phyloP scores from a whole-genome alignment of 345 rosid species.

The Rhodamnia rubescens region DNA sequence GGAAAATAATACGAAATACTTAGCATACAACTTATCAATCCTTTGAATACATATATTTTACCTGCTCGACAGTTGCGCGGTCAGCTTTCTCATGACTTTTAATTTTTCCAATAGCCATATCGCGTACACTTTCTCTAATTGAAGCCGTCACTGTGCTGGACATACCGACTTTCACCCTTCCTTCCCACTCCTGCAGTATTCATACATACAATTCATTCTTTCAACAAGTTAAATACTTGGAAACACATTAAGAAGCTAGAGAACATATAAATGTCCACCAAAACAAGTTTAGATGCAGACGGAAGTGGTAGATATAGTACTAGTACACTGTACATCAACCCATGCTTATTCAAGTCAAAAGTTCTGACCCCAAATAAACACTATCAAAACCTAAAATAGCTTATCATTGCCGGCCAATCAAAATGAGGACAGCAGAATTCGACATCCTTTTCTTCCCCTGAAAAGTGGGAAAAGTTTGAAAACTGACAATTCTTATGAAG shows the following conservation, averaged over 20 bases:
- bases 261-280: background rate
- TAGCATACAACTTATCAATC: background rate
- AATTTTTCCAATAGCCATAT: conserved; percentile 62
- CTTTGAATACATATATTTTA: background rate
- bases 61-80: conserved; percentile 99
- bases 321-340: background rate
- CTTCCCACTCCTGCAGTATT: conserved; percentile 78
- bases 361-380: background rate
- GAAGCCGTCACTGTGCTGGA: conserved; percentile 87
- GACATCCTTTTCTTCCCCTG: too few relatives aligned
- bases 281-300: background rate
- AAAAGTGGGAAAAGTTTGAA: too few relatives aligned
- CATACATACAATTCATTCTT: background rate
- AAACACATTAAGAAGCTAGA: background rate
- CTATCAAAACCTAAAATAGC: too few relatives aligned
- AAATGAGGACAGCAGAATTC: too few relatives aligned
- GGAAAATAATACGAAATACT: background rate
- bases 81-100: conserved; percentile 79
- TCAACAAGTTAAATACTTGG: background rate
- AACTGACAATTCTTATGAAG: too few relatives aligned
- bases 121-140: conserved; percentile 81
- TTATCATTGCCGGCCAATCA: too few relatives aligned
- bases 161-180: conserved; percentile 69
- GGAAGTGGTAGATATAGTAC: background rate
- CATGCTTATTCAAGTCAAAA: background rate